These are phyloP conservation scores for Globisporangium paroecandrum DNA, from an alignment of 352 stramenopile genomes.

Conservation along the genomic window DNA sequence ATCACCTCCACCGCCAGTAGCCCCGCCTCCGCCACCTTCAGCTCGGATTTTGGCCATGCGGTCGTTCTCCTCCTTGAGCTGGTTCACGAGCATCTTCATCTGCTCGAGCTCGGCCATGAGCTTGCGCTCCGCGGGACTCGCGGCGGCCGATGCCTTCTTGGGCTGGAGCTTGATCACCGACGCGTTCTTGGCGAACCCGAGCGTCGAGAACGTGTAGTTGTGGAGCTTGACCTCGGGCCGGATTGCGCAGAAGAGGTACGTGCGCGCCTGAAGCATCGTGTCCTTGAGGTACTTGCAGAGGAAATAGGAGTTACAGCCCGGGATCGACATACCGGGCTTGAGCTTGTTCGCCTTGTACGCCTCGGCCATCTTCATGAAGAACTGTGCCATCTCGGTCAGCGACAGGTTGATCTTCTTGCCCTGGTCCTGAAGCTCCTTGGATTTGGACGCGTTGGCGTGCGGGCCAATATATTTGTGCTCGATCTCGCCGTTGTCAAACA, in stretches of 20 bases:
- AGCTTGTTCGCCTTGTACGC: slow-evolving; percentile 93
- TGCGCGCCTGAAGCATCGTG: slow-evolving; percentile 92
- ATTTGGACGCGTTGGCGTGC: slow-evolving; percentile 89
- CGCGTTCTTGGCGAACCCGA: slow-evolving; percentile 93
- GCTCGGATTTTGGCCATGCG: slow-evolving; percentile 58
- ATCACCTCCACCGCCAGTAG: slow-evolving; percentile 11
- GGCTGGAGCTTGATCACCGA: slow-evolving; percentile 93
- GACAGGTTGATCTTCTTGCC: slow-evolving; percentile 96
- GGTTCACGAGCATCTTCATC: slow-evolving; percentile 88
- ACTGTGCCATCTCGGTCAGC: slow-evolving; percentile 94
- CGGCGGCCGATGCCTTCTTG: slow-evolving; percentile 92
- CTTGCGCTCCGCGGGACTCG: slow-evolving; percentile 88
- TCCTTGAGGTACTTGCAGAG: slow-evolving; percentile 96
- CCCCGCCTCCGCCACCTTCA: slow-evolving; percentile 19
- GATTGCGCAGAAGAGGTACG: slow-evolving; percentile 93
- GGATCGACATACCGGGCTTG: slow-evolving; percentile 91
- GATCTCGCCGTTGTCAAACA: slow-evolving; percentile 89
- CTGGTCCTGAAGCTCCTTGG: slow-evolving; percentile 93
- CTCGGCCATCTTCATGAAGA: slow-evolving; percentile 97
- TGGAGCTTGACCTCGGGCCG: slow-evolving; percentile 92
- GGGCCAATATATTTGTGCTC: slow-evolving; percentile 91
- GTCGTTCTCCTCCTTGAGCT: slow-evolving; percentile 83
- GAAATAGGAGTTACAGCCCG: slow-evolving; percentile 94
- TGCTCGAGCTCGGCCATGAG: slow-evolving; percentile 93
- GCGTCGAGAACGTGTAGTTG: slow-evolving; percentile 93